A percentile compares a stretch with the other conserved stretches of the same genome.
Conservation (phyloP, 108 stramenopile species). For the Ochromonas danica region DNA sequence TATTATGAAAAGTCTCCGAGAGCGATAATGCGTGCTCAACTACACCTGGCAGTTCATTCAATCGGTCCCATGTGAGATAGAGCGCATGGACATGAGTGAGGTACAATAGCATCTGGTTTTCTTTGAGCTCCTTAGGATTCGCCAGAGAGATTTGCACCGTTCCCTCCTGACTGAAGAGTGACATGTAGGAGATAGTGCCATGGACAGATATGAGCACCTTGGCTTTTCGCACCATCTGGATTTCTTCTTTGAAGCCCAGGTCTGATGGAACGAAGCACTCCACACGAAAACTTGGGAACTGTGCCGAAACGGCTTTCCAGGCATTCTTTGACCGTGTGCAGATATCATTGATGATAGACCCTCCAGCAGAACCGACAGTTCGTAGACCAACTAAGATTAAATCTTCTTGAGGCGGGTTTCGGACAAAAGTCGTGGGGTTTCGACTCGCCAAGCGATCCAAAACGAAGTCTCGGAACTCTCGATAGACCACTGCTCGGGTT, state of each 20-base stretch:
- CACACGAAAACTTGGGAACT: not conserved
- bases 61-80: constrained; percentile 1
- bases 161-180: not conserved
- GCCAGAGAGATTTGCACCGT: not conserved
- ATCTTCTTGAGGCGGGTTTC: not conserved
- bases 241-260: not conserved
- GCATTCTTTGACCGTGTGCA: not conserved
- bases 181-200: not conserved
- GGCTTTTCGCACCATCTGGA: not conserved
- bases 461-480: constrained; percentile 10
- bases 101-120: constrained; percentile 8
- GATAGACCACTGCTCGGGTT: not conserved
- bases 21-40: not conserved
- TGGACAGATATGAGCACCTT: constrained; percentile 6
- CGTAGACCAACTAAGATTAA: constrained; percentile 13
- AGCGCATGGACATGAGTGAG: not conserved
- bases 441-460: not conserved
- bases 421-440: no score
- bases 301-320: not conserved
- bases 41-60: not conserved
- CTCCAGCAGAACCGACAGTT: constrained; percentile 23
- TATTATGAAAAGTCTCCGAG: not conserved
- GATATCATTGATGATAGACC: constrained; percentile 23
- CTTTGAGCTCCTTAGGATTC: constrained; percentile 12
- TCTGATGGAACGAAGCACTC: constrained; percentile 21